Base-by-base conservation (phyloP, 2,329 filamentous ascomycete genomes). In the Talaromyces sp. region DNA sequence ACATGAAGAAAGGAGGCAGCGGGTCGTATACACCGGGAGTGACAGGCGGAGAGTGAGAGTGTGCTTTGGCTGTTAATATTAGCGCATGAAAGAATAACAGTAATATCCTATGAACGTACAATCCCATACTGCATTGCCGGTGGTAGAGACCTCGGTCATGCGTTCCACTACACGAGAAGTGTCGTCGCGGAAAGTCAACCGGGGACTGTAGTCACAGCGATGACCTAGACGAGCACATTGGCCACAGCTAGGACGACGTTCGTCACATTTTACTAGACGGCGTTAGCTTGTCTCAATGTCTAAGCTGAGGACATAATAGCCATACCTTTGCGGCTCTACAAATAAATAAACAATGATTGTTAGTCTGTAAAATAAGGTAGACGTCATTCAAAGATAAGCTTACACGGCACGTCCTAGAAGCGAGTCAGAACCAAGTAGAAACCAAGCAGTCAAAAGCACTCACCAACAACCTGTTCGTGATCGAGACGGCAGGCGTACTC, bases 161-260 rank as follows among this genome's bases (percentile, higher is more conserved):
- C 82, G 79, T 61, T 82, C 80, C 66, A 82, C 79, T 39, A 84
- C 78, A 61, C 82, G 78, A 39, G 76, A 73, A n/a, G 83, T 85
- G 69, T 85, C 83, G 72, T 85, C 80, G 67, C 81, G 79, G 70
- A 85, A 85, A n/a, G 81, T 78, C n/a, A 84, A 77, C 56, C 85
- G 80, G 17, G 84, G 83, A 65, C 81, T 82, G 74, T 86, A 87
- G 70, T 87, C 85, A 71, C 85, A 87, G 41, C 78, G 77, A 70
- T 86, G 83, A 54, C 84, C 83, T 25, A 87, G 76, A 62, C 85
- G 79, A 35, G 81, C 78, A 73, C 85, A 87, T 78, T 85, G 85
- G 78, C 82, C 83, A 73, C 85, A 86, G 70, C 78, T 79, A 63
- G 84, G 85, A 70, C 82, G 80, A 47, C 76, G 76, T 73, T 86